Evolutionary conservation across 306 rosid genomes (phyloP).

Genomic region (Begonia loranthoides): DNA sequence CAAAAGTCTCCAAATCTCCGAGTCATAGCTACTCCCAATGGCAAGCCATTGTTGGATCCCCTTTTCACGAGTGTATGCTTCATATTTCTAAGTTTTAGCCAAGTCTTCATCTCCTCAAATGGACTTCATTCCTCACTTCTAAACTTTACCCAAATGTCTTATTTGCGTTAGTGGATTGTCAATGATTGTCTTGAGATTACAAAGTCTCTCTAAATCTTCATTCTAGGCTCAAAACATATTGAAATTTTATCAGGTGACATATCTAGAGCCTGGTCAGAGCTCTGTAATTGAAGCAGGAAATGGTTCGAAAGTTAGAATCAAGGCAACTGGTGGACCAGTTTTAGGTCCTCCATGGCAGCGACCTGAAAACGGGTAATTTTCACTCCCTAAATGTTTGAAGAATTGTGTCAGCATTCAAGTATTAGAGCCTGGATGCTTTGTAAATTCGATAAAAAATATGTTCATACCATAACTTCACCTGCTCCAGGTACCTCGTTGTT

Average conservation of each 20-base stretch:
- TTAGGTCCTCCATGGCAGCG: conserved; percentile 99
- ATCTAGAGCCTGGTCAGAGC: conserved; percentile 79
- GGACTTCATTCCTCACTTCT: neutral
- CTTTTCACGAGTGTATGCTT: conserved; percentile 58
- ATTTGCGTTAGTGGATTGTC: too few relatives aligned
- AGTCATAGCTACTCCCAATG: conserved; percentile 80
- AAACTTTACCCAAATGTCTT: neutral
- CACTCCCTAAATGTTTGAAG: too few relatives aligned
- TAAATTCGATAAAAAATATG: conserved; percentile 1
- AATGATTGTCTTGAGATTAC: too few relatives aligned
- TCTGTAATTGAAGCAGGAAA: conserved; percentile 50
- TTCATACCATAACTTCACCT: conserved; percentile 3
- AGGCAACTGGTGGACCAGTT: conserved; percentile 86
- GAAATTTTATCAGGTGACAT: conserved; percentile 42
- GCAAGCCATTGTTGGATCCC: conserved; percentile 60
- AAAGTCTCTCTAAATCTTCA: neutral
- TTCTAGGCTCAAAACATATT: conserved; percentile 1
- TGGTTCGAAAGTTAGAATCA: conserved; percentile 43
- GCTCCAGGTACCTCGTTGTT: conserved; percentile 51
- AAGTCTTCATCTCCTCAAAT: neutral
- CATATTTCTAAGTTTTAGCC: neutral
- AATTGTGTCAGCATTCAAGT: too few relatives aligned
- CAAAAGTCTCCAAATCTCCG: conserved; percentile 43
- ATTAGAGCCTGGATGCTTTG: too few relatives aligned
- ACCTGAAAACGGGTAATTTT: conserved; percentile 90